Conservation (phyloP, 306 rosid genomes). For the Fragaria iinumae region DNA sequence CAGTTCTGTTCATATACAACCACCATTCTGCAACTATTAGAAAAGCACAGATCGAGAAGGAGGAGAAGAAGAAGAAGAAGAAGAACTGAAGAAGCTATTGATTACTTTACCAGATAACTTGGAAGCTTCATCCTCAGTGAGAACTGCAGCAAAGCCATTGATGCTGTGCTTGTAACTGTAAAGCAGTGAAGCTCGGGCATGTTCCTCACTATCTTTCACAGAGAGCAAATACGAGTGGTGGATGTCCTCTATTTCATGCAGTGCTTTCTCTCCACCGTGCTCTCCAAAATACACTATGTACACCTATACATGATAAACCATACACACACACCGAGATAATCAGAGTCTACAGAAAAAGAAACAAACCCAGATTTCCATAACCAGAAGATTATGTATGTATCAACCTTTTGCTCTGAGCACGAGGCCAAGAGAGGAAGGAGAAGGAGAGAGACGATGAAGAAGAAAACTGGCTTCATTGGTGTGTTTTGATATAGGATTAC, state of each 20-base stretch:
- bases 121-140: conserved; percentile 60
- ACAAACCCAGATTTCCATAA: neutral
- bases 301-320: conserved; percentile 33
- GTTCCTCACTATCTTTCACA: conserved; percentile 59
- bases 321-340: neutral
- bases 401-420: conserved; percentile 28
- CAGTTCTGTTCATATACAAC: conserved; percentile 2
- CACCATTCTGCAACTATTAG: conserved; percentile 12
- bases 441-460: conserved; percentile 13
- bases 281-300: conserved; percentile 61
- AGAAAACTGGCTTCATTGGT: conserved; percentile 20
- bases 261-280: conserved; percentile 40
- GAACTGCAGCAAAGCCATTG: conserved; percentile 96
- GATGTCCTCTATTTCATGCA: conserved; percentile 45
- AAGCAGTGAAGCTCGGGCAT: conserved; percentile 59
- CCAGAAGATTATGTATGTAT: neutral
- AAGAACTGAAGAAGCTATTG: neutral
- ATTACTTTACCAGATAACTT: conserved; percentile 54
- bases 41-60: neutral
- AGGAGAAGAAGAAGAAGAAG: neutral
- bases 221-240: conserved; percentile 65
- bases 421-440: conserved; percentile 31
- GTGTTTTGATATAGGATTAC: neutral
- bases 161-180: conserved; percentile 80
- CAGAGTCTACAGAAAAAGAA: neutral